Base-by-base conservation (phyloP, 805 yeast species). In the Sugiyamaella smithiae region DNA sequence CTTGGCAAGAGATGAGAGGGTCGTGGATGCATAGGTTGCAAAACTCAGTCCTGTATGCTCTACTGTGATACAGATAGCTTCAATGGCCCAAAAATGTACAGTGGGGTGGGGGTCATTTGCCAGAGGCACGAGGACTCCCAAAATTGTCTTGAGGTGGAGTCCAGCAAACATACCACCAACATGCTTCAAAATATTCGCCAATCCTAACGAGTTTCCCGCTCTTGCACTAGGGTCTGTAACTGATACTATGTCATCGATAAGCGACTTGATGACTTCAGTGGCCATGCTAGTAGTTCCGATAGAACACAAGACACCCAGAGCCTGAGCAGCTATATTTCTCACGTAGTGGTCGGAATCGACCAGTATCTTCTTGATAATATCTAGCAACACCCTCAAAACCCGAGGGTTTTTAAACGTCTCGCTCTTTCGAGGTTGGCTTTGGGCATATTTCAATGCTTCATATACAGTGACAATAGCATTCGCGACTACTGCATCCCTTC, bases 41-140 rank as follows among this genome's bases (percentile, higher is more conserved):
- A 74, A 77, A 20, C 78, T 73, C 7, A 77, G 58, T 6, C 74
- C 68, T 43, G 82, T 81, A 28, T 76, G 78, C 32, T 78, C 80
- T 25, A 89, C 69, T 9, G 85, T 63, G 0, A 76, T 67, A 2
- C 77, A 65, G 37, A 85, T 62, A 0, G 93, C 77, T 41, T 76
- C 76, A 56, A 89, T 63, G 0, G 91, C 74, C 74, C 89, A 84
- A 47, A 78, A 75, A 61, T 87, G 90, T 14, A 93, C 89, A 1
- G 79, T 69, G 0, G 97, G 96, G 61, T 90, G 91, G 0, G 96
- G 90, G 64, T 91, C 98, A 17, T 68, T 68, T 3, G 82, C 64
- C 24, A 91, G 70, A 12, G 85, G 81, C 32, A 75, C 64, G 2
- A 82, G 60, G 3, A 88, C 80, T 29, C 80, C 81, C 49, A 75